Evolutionary conservation across 768 basidiomycete species (phyloP), one percentile per base, ranked within the genome.

Genomic region (Suillus placidus): DNA sequence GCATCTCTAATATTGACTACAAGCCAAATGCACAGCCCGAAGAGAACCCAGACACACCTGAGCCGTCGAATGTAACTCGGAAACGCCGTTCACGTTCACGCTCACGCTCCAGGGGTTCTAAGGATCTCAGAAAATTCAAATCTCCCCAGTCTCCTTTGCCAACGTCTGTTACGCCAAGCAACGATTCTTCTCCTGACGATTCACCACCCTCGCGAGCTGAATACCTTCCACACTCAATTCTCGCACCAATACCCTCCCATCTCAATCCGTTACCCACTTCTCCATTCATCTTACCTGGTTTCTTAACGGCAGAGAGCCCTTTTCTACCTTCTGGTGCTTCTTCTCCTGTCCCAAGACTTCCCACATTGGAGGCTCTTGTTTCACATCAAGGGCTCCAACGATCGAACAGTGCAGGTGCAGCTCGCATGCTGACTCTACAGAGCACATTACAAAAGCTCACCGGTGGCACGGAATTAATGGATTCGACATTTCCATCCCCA

Each of bases 331-430:
- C 88, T n/a, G 86, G 86, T 16, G 84, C 87, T 20, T 85, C 89
- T 6, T 86, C 89, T 3, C 81, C 88, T 8, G 88, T 88, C 3
- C 90, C 91, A 20, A 75, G 87, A 71, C 76, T 91, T 42, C 93
- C 93, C 0, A 87, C 92, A 4, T 81, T 97, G 7, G 91, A 93
- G 71, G 91, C 90, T 26, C 79, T 96, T 43, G 18, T 60, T 6
- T 60, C 58, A 20, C 89, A 89, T 73, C 86, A 82, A 71, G 90
- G 90, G 18, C 84, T 97, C 3, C 89, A 93, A 72, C 89, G 95
- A 23, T 96, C 95, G 2, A 95, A 96, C 74, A 96, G 95, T 72
- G 93, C 87, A 13, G 58, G 58, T 60, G 83, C 92, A n/a, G 92
- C 91, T 26, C 85, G 90, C 61, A 85, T 88, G 60, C 85, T 90